Evolutionary conservation across 495 filamentous ascomycete species (phyloP).

Genomic region (Aspergillus funiculosus): DNA sequence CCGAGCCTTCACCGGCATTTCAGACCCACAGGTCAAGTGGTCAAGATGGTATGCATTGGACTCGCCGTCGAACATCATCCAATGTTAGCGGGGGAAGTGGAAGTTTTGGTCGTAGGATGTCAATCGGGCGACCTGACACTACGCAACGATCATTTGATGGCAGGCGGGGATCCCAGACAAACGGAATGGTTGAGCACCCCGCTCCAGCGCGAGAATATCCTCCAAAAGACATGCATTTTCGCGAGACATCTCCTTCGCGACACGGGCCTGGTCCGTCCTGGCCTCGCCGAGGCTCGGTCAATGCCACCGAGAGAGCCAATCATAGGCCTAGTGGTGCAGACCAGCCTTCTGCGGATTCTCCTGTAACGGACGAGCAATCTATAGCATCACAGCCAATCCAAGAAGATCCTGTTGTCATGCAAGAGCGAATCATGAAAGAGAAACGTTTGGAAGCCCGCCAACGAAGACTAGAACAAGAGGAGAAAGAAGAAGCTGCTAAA

Average conservation of each 20-base stretch:
- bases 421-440: slow-evolving; percentile 83
- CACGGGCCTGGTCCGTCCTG: slow-evolving; percentile 31
- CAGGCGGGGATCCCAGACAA: slow-evolving; percentile 43
- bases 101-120: slow-evolving; percentile 54
- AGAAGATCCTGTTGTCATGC: slow-evolving; percentile 59
- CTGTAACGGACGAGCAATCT: slow-evolving; percentile 25
- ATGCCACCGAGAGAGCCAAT: slow-evolving; percentile 23
- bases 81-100: slow-evolving; percentile 91
- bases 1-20: slow-evolving; percentile 88
- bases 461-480: slow-evolving; percentile 75
- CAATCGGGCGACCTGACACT: slow-evolving; percentile 45
- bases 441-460: slow-evolving; percentile 69
- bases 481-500: slow-evolving; percentile 68
- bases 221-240: slow-evolving; percentile 16
- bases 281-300: slow-evolving; percentile 46
- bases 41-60: slow-evolving; percentile 62
- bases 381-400: slow-evolving; percentile 31
- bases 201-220: slow-evolving; percentile 25
- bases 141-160: slow-evolving; percentile 41
- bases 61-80: slow-evolving; percentile 80
- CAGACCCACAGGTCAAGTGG: slow-evolving; percentile 68
- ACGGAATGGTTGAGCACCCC: slow-evolving; percentile 34
- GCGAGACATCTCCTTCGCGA: slow-evolving; percentile 25
- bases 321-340: slow-evolving; percentile 39
- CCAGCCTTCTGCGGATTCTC: slow-evolving; percentile 15